Evolutionary conservation across 1,284 basidiomycete genomes (phyloP).

Genomic region (Cutaneotrichosporon sp.): DNA sequence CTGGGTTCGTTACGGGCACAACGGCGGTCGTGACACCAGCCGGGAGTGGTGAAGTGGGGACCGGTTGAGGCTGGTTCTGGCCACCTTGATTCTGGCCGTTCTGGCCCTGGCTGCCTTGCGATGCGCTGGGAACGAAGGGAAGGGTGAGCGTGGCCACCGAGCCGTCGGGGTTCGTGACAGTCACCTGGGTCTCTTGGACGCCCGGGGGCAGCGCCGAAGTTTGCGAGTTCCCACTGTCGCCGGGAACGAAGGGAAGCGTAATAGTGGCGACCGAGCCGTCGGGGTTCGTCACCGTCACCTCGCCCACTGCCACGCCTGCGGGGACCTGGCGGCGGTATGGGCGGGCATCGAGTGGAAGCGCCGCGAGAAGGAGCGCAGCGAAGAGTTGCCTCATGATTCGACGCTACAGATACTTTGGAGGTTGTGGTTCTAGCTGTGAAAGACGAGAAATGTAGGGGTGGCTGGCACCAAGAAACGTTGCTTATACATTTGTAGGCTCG

Average conservation of each 20-base stretch:
- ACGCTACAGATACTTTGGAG: not conserved
- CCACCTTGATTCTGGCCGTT: too few relatives aligned
- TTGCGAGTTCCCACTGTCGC: not conserved
- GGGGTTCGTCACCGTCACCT: not conserved
- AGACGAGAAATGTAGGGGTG: not conserved
- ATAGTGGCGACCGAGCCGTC: not conserved
- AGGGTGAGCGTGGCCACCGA: not conserved
- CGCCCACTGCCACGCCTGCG: not conserved
- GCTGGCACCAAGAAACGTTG: not conserved
- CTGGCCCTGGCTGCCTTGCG: too few relatives aligned
- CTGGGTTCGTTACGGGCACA: not conserved
- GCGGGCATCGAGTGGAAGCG: not conserved
- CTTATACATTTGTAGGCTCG: not conserved
- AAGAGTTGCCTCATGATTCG: not conserved
- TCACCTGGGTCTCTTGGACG: not conserved
- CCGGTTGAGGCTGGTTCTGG: too few relatives aligned
- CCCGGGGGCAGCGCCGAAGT: not conserved
- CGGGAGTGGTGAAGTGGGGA: not conserved
- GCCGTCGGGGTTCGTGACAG: conserved; percentile 1
- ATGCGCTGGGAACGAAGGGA: not conserved
- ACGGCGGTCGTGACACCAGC: not conserved
- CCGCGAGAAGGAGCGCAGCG: conserved; percentile 1
- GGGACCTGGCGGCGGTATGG: not conserved
- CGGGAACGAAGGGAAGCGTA: not conserved
- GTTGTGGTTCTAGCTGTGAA: not conserved